Evolutionary conservation across 345 rosid genomes (phyloP), one percentile per base, ranked within the genome.

Genomic region (Syzygium oleosum): DNA sequence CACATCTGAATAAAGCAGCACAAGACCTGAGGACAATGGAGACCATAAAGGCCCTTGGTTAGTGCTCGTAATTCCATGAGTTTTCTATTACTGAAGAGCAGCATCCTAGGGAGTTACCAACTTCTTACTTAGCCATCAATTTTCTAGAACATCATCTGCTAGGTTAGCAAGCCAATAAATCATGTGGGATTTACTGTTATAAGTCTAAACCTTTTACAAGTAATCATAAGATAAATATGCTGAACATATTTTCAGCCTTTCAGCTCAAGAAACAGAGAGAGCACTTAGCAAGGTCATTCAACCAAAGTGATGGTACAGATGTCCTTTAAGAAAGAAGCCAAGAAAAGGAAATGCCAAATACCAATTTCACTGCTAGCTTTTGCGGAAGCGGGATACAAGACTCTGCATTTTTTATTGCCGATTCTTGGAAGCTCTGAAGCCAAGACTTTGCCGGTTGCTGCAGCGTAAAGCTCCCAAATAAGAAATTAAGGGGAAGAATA

Each of bases 331-430:
- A 73, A 73, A 73, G 49, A 73, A 73, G 49, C 49, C 83, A 38
- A 73, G 83, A 38, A 73, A 43, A 25, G 65, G 10, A 85, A 54
- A 85, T 54, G 86, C 31, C 86, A 31, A 17, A 85, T 90, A 98
- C 99, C 99, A 79, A 96, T 96, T 85, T 98, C 99, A 88, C 89
- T 93, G 93, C 99, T 90, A 91, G 99, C 97, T 91, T 96, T 98
- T 84, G 90, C 87, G 59, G 99, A 98, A 89, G 99, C 98, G 29
- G 99, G 99, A 93, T 98, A 98, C 91, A 98, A 93, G 88, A 98
- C 99, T 31, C 92, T 94, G 88, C 96, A 93, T 86, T 85, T 93
- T 92, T 91, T 91, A 84, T 92, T 91, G 52, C 91, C 94, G 77
- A 87, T 91, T 87, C 87, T 92, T 54, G 99, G 99, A 91, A 98